Conservation (phyloP, 208 protist genomes). For the Strigomonas culicis region DNA sequence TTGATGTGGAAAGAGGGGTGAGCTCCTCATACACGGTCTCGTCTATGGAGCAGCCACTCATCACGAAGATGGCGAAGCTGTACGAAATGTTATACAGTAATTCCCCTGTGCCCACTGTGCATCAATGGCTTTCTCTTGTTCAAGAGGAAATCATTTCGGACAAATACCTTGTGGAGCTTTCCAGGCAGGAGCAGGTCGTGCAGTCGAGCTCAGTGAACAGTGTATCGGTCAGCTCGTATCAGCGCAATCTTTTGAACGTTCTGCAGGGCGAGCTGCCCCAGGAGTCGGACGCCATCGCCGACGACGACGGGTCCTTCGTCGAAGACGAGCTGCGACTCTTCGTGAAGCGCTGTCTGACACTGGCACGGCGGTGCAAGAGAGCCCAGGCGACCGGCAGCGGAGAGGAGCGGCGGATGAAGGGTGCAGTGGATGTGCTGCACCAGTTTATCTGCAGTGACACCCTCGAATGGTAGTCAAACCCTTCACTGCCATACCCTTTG, state of each 20-base stretch:
- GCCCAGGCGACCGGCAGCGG: conserved; percentile 6
- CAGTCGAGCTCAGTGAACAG: background rate
- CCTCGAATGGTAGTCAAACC: conserved; percentile 40
- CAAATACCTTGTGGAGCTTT: too few relatives aligned
- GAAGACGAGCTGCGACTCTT: conserved; percentile 19
- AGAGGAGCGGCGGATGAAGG: conserved; percentile 13
- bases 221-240: too few relatives aligned
- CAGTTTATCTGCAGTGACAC: conserved; percentile 39
- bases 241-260: too few relatives aligned
- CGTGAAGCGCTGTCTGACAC: conserved; percentile 17
- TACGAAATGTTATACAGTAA: conserved; percentile 9
- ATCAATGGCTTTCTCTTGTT: conserved; percentile 5
- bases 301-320: conserved; percentile 39
- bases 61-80: background rate
- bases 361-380: conserved; percentile 19
- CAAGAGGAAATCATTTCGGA: too few relatives aligned
- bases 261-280: background rate
- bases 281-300: background rate
- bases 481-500: background rate
- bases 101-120: conserved; percentile 10
- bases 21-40: background rate
- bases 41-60: conserved; percentile 1
- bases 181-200: too few relatives aligned
- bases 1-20: background rate
- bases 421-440: conserved; percentile 28